Conservation (phyloP, 345 rosid genomes). For the Brassica cretica region DNA sequence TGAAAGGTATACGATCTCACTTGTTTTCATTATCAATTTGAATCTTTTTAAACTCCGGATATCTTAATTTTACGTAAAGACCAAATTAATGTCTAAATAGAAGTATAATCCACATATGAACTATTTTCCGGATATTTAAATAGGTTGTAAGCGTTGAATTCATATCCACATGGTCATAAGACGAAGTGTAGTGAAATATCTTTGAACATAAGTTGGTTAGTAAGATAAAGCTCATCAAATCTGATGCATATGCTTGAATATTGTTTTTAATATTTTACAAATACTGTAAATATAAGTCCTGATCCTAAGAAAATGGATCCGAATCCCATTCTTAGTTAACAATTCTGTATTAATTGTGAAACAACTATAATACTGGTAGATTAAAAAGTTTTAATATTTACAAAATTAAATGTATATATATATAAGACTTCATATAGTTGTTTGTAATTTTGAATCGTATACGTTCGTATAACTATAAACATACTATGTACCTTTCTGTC, state of each 20-base stretch:
- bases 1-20: neutral
- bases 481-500: neutral
- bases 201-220: no score
- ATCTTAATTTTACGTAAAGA: no score
- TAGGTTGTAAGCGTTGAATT: no score
- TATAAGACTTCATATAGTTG: neutral
- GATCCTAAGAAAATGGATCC: constrained; percentile 24
- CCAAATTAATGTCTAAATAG: no score
- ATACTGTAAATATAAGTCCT: neutral
- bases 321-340: neutral
- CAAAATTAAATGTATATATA: neutral
- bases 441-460: neutral
- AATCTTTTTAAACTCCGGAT: no score
- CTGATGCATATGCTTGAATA: neutral
- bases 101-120: no score
- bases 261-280: neutral
- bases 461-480: neutral
- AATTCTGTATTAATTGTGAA: neutral
- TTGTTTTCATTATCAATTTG: neutral
- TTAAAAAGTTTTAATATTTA: neutral
- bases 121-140: no score
- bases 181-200: no score
- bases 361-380: neutral
- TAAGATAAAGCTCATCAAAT: neutral
- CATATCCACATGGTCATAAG: no score